Evolutionary conservation across 1,139 yeast genomes (phyloP), one percentile per base, ranked within the genome.

Genomic region (Geotrichum klebahnii): DNA sequence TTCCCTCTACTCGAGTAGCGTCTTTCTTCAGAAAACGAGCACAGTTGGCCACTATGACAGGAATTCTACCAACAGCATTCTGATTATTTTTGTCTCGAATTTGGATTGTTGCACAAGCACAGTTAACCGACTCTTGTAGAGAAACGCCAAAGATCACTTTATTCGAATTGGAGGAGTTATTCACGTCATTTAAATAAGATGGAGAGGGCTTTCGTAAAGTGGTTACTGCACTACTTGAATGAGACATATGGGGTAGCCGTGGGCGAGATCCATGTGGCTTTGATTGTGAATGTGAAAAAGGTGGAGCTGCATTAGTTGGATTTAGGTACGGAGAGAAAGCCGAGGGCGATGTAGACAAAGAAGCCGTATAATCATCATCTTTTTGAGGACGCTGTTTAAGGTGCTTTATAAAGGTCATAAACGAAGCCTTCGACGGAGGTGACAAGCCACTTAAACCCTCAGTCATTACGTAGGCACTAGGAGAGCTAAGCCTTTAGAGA

Each of bases 41-140:
- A 69, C 98, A 90, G 61, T 89, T 86, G 22, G 97, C 98, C 28
- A 92, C 95, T n/a, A 92, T 87, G 20, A 85, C 76, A 1, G 96
- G 96, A 32, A 88, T 83, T 54, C 78, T 74, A 16, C 96, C 96
- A 46, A 80, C 80, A 49, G 81, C 75, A 43, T 79, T 78, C 44
- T 80, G 81, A 50, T 80, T 78, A 12, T 59, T 52, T 14, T 61
- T 63, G 54, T 68, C 65, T 8, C 84, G 73, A 9, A 85, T 79
- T 20, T 84, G 79, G 50, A 88, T 85, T 47, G 81, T 79, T 10
- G 89, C 90, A 53, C 79, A 78, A 0, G 97, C 96, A 54, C 82
- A 78, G 38, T 76, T 70, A 48, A 90, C 76, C 20, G 96, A 86
- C 29, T 78, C 77, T 22, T 78, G 79, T 28, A 92, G 72, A 1